phyloP scores from a whole-genome alignment of 2,329 filamentous ascomycete species.

The Raffaelea ambrosiae region DNA sequence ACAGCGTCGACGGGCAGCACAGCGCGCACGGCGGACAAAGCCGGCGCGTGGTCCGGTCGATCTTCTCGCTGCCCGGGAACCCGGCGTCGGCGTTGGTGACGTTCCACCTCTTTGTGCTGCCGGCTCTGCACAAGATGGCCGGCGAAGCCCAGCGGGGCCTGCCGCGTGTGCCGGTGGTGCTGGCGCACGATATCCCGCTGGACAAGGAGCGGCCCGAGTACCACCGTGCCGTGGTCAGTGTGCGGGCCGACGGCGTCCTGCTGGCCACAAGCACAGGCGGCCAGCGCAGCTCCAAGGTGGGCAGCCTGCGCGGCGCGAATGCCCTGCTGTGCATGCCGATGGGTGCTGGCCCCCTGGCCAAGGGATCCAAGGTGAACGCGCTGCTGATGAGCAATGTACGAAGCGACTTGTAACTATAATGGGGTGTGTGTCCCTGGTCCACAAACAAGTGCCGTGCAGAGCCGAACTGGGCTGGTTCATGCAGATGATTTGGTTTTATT shows the following conservation, averaged over 20 bases:
- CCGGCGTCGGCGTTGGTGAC: slow-evolving; percentile 89
- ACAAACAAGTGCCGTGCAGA: too few relatives aligned
- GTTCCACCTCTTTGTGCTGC: slow-evolving; percentile 88
- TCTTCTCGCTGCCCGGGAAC: slow-evolving; percentile 91
- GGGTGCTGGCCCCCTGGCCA: slow-evolving; percentile 53
- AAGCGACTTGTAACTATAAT: slow-evolving; percentile 10
- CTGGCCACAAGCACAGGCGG: slow-evolving; percentile 76
- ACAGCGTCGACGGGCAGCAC: not conserved
- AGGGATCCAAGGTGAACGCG: slow-evolving; percentile 66
- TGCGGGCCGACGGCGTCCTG: slow-evolving; percentile 57
- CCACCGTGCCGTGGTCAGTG: slow-evolving; percentile 70
- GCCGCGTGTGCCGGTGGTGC: slow-evolving; percentile 59
- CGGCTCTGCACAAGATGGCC: slow-evolving; percentile 67
- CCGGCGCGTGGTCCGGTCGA: slow-evolving; percentile 50
- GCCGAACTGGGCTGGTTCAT: too few relatives aligned
- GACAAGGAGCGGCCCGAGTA: slow-evolving; percentile 80
- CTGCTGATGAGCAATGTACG: slow-evolving; percentile 60
- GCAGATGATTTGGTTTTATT: too few relatives aligned
- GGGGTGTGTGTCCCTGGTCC: not conserved
- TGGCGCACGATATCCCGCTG: slow-evolving; percentile 64
- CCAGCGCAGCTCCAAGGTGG: slow-evolving; percentile 83
- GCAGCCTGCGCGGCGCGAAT: slow-evolving; percentile 83
- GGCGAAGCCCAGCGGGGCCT: slow-evolving; percentile 63
- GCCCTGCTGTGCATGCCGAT: slow-evolving; percentile 69
- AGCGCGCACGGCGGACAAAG: not conserved